A percentile compares a stretch with the other conserved stretches of the same genome.
Conservation (phyloP, 78 protist species). For the Dictyostelium firmibasis region DNA sequence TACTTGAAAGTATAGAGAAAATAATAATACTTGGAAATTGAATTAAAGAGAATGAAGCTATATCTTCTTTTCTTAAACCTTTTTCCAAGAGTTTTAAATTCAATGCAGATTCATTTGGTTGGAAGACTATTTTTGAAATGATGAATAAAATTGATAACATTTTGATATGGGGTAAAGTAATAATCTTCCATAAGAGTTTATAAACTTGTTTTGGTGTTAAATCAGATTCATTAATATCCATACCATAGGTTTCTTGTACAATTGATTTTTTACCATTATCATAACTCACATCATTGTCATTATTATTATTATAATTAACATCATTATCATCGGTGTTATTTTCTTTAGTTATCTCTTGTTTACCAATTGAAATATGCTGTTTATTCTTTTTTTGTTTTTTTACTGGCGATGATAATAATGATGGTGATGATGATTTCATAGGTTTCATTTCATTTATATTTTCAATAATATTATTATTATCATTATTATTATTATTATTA, state of each 20-base stretch:
- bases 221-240: background rate
- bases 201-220: constrained; percentile 58
- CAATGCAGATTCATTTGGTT: constrained; percentile 51
- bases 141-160: constrained; percentile 19
- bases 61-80: constrained; percentile 75
- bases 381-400: background rate
- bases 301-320: background rate
- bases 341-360: background rate
- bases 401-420: background rate
- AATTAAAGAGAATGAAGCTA: constrained; percentile 56
- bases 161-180: constrained; percentile 36
- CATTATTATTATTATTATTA: background rate
- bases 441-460: background rate
- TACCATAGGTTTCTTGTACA: constrained; percentile 13
- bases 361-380: background rate
- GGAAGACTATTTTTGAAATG: constrained; percentile 34
- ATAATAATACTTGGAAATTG: constrained; percentile 57
- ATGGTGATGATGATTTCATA: background rate
- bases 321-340: background rate
- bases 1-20: constrained; percentile 35
- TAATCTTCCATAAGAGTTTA: constrained; percentile 33
- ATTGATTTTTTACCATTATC: background rate
- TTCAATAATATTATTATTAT: background rate
- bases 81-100: constrained; percentile 75
- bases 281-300: background rate